These are phyloP conservation scores for Cladosporium velox DNA, from an alignment of 2,329 filamentous ascomycete species.

Conservation along the genomic window DNA sequence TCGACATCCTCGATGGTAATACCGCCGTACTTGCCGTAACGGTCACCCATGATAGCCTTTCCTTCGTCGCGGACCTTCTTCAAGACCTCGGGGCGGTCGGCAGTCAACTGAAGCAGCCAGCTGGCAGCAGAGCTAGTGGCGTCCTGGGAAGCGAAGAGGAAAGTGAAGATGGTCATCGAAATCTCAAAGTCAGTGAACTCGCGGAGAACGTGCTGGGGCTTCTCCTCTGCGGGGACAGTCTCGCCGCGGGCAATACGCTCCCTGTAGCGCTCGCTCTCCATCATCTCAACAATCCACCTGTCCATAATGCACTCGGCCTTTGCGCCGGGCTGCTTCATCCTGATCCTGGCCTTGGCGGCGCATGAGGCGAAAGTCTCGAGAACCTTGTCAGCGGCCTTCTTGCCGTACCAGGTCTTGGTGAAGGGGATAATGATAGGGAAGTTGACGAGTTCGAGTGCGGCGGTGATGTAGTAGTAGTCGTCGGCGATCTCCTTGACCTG, in stretches of 20 bases:
- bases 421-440: constrained; percentile 95
- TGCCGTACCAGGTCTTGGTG: constrained; percentile 96
- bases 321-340: constrained; percentile 76
- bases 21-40: constrained; percentile 21
- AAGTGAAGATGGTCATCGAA: constrained; percentile 89
- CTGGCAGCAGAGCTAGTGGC: constrained; percentile 91
- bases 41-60: constrained; percentile 26
- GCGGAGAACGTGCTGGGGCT: constrained; percentile 79
- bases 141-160: constrained; percentile 96
- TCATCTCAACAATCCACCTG: constrained; percentile 85
- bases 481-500: constrained; percentile 91
- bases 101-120: constrained; percentile 93
- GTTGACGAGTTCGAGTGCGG: constrained; percentile 94
- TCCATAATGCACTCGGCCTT: constrained; percentile 92
- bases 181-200: constrained; percentile 91
- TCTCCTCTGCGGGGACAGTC: constrained; percentile 67
- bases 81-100: constrained; percentile 88
- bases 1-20: constrained; percentile 85
- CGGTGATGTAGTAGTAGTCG: constrained; percentile 96
- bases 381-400: constrained; percentile 92
- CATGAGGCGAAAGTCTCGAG: constrained; percentile 87
- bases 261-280: constrained; percentile 79
- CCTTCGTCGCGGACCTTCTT: constrained; percentile 85
- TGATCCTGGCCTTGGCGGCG: constrained; percentile 85
- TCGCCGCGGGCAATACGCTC: constrained; percentile 74